These are phyloP conservation scores for Heterobasidion parviporum DNA, from an alignment of 1,284 basidiomycete species.

Conservation along the genomic window DNA sequence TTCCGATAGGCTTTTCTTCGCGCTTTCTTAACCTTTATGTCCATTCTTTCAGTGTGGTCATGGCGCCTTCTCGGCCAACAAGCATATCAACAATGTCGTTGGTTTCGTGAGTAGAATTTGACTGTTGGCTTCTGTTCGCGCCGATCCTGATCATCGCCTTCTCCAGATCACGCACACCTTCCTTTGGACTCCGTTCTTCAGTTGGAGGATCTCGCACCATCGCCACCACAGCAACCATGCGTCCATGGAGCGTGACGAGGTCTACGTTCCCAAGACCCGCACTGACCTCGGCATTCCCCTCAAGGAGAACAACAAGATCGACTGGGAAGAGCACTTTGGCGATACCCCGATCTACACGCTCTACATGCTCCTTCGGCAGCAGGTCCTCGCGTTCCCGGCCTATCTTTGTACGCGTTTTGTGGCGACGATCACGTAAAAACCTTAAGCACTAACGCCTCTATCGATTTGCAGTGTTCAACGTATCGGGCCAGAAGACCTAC, in stretches of 20 bases:
- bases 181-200: conserved; percentile 31
- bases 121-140: neutral
- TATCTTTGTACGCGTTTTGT: conserved; percentile 43
- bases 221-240: conserved; percentile 28
- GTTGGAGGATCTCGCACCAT: conserved; percentile 32
- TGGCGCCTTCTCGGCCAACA: conserved; percentile 19
- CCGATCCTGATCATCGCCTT: neutral
- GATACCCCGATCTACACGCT: conserved; percentile 55
- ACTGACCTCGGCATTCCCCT: conserved; percentile 33
- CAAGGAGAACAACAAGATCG: conserved; percentile 19
- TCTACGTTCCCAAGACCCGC: conserved; percentile 51
- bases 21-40: neutral
- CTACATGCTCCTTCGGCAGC: conserved; percentile 45
- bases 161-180: conserved; percentile 20
- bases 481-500: conserved; percentile 61
- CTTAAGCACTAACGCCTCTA: neutral
- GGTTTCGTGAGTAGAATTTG: conserved; percentile 18
- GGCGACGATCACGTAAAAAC: neutral
- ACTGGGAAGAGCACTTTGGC: conserved; percentile 49
- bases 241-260: conserved; percentile 48
- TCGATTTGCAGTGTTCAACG: conserved; percentile 40
- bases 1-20: too few relatives aligned
- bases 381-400: conserved; percentile 68
- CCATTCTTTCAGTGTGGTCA: conserved; percentile 19
- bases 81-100: conserved; percentile 17